These are phyloP conservation scores for Neofusicoccum kwambonambiense DNA, from an alignment of 2,329 filamentous ascomycete genomes.

Conservation along the genomic window DNA sequence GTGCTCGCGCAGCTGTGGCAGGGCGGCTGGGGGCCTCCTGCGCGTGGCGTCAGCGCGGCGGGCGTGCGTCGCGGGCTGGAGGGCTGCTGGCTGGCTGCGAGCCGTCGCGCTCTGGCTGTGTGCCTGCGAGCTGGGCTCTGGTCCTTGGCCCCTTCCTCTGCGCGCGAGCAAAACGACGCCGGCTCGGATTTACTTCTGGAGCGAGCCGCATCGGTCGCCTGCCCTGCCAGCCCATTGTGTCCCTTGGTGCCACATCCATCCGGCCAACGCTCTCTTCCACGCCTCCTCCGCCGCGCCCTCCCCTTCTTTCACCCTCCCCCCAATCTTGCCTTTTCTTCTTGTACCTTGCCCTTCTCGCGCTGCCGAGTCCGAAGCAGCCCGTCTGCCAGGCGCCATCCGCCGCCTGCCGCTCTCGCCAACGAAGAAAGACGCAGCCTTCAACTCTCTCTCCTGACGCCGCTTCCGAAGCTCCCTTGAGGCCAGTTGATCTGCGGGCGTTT, in stretches of 20 bases:
- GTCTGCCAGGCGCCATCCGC: constrained; percentile 9
- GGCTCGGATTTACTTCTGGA: constrained; percentile 10
- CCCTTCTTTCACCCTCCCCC: constrained; percentile 1
- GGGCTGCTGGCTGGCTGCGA: too few relatives aligned
- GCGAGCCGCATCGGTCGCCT: constrained; percentile 5
- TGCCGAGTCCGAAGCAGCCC: not conserved
- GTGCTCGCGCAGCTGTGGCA: not conserved
- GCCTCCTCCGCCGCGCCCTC: not conserved
- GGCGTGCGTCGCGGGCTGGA: not conserved
- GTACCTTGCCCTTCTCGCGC: constrained; percentile 15
- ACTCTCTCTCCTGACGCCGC: constrained; percentile 17
- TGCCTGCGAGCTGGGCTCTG: too few relatives aligned
- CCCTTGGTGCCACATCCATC: constrained; percentile 7
- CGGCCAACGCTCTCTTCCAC: constrained; percentile 10
- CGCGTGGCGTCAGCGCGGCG: not conserved
- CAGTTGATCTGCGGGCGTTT: constrained; percentile 19
- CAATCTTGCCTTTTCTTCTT: constrained; percentile 18
- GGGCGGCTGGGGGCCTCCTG: not conserved
- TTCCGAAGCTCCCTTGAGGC: constrained; percentile 19
- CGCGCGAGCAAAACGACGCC: not conserved
- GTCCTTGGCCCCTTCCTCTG: too few relatives aligned
- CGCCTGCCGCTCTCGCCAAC: constrained; percentile 9
- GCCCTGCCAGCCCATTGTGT: not conserved
- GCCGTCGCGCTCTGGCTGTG: too few relatives aligned
- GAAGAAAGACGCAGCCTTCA: constrained; percentile 6